Percentiles rank a stretch among this genome's conserved stretches.
Conservation (phyloP, 371 early-diverging fungal genomes). For the Mucor sp. region DNA sequence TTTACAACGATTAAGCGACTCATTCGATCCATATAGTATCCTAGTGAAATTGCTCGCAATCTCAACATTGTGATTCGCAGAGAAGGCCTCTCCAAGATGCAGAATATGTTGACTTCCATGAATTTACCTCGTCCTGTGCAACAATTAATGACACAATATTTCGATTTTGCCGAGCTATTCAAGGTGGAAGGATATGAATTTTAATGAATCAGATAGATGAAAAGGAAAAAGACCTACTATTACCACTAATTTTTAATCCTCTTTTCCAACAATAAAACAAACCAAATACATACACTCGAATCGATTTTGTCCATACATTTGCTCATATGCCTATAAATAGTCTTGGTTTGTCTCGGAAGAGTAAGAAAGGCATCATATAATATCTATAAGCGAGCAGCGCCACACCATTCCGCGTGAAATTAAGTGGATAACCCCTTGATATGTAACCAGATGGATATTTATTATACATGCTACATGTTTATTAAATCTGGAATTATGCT, state of each 20-base stretch:
- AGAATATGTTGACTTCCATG: conserved; percentile 85
- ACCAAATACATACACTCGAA: not conserved
- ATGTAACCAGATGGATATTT: not conserved
- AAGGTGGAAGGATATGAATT: conserved; percentile 78
- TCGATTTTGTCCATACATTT: not conserved
- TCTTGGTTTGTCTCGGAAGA: too few relatives aligned
- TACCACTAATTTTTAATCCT: not conserved
- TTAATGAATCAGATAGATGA: conserved; percentile 28
- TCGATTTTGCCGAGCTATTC: conserved; percentile 84
- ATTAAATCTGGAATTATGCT: not conserved
- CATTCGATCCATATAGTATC: conserved; percentile 58
- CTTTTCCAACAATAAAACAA: not conserved
- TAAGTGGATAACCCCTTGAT: not conserved
- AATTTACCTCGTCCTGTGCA: conserved; percentile 81
- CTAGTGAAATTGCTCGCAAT: conserved; percentile 82
- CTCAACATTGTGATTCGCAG: conserved; percentile 79
- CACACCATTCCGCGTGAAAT: not conserved
- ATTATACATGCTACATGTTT: not conserved
- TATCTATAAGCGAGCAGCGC: not conserved
- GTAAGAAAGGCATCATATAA: too few relatives aligned
- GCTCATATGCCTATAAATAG: too few relatives aligned
- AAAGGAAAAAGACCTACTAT: not conserved
- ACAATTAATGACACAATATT: conserved; percentile 76
- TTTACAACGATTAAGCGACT: conserved; percentile 5
- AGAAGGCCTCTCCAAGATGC: conserved; percentile 91